Evolutionary conservation across 2,329 filamentous ascomycete genomes (phyloP), one percentile per base, ranked within the genome.

Genomic region (Aspergillus neotritici): DNA sequence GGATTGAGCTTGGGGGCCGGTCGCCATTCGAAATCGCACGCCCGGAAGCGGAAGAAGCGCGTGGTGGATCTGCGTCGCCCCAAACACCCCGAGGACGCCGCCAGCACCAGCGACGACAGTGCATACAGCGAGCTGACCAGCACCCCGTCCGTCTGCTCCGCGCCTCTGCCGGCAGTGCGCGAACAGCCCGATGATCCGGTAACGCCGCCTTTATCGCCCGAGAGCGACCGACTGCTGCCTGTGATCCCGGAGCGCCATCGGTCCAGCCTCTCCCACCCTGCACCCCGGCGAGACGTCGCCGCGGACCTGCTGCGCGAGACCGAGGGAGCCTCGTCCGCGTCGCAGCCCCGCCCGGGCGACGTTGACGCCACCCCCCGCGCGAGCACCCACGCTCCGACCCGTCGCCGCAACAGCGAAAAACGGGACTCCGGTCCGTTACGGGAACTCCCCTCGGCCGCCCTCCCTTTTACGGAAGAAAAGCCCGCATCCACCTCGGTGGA

Each of bases 161-260:
- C 80, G 31, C 69, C 78, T 7, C 66, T 74, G 0, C 75, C 77
- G 0, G 77, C 82, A 33, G 71, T 78, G 0, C 81, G 83, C 52
- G 81, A 84, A 48, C 71, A 74, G 4, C 76, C 78, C 38, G 70
- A 77, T 31, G 76, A 79, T 43, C 70, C 71, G 12, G 65, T 75
- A 11, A 78, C 75, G 9, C 77, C 76, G 14, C 75, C 73, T 5
- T 59, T 68, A 41, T 75, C 71, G 32, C 76, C 75, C 9, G 56
- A 63, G 38, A 60, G 42, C 37, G 62, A 60, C 25, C 49, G 54
- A 9, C 54, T 61, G n/a, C 49, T 65, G 38, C 62, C 63, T 7
- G 36, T 55, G 1, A 62, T 67, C 14, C 61, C 63, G 5, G 65
- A 68, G 46, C 56, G 59, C 11, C 61, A 58, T 38, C 57, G 56